Percentiles rank a stretch among this genome's conserved stretches.
These are phyloP conservation scores for Cronartium ribicola DNA, from an alignment of 1,284 basidiomycete species.

Conservation along the genomic window DNA sequence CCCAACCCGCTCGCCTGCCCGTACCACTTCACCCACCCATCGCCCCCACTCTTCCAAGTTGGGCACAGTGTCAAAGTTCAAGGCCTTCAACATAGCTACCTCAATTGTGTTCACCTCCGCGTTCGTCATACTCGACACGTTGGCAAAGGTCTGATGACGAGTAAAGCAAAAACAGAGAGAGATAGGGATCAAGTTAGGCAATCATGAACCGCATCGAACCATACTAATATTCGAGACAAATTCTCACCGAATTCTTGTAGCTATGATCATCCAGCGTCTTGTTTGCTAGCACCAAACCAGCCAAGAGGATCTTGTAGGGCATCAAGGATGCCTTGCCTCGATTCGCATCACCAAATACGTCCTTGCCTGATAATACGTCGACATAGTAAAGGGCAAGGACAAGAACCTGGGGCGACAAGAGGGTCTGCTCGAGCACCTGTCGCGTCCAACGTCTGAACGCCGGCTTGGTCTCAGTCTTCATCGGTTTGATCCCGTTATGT, in stretches of 20 bases:
- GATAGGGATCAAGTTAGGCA: neutral
- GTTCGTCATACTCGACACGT: conserved; percentile 40
- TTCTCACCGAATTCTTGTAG: conserved; percentile 28
- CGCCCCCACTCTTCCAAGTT: neutral
- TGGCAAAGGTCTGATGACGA: conserved; percentile 22
- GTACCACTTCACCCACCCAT: conserved; percentile 17
- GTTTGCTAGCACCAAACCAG: conserved; percentile 27
- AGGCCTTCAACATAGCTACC: conserved; percentile 11
- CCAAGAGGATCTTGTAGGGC: conserved; percentile 36
- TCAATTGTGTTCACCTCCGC: conserved; percentile 35
- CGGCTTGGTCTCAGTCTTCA: conserved; percentile 32
- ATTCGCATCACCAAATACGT: conserved; percentile 30
- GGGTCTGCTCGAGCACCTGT: conserved; percentile 26
- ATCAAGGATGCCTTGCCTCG: conserved; percentile 17
- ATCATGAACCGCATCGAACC: too few species aligned
- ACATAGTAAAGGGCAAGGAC: conserved; percentile 31
- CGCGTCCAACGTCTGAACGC: conserved; percentile 31
- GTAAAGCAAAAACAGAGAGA: neutral
- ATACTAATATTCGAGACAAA: neutral
- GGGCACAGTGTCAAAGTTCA: conserved; percentile 26
- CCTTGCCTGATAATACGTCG: conserved; percentile 12
- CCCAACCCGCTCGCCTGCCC: conserved; percentile 18
- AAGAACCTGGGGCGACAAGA: conserved; percentile 34
- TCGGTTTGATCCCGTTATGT: neutral
- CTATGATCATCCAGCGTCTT: conserved; percentile 39